Percentiles rank a stretch among this genome's conserved stretches.
Conservation (phyloP, 1,139 yeast species). For the Yamadazyma oceani region DNA sequence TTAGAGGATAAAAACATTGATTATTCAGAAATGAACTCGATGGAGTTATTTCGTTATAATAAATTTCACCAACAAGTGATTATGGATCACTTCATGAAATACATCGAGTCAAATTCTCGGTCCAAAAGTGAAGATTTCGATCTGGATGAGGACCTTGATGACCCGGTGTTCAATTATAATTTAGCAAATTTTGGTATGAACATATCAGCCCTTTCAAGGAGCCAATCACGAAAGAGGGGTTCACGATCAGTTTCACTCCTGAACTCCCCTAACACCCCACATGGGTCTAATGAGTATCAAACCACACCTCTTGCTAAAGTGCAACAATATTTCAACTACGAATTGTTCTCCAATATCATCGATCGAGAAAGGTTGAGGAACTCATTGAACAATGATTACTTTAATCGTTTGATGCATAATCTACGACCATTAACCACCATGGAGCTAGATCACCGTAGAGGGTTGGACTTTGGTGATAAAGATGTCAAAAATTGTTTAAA, state of each 20-base stretch:
- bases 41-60: too few relatives aligned
- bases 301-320: too few relatives aligned
- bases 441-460: constrained; percentile 7
- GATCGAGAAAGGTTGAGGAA: constrained; percentile 4
- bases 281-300: not conserved
- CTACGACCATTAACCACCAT: not conserved
- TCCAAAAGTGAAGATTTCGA: not conserved
- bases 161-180: constrained; percentile 6
- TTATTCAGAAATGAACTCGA: too few relatives aligned
- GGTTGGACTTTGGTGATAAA: constrained; percentile 12
- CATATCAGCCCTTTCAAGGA: not conserved
- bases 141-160: not conserved
- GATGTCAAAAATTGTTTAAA: constrained; percentile 11
- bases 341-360: constrained; percentile 7
- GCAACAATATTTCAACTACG: constrained; percentile 4
- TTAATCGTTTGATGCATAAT: constrained; percentile 4
- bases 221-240: not conserved
- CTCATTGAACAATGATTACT: constrained; percentile 8
- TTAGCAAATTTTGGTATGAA: constrained; percentile 3
- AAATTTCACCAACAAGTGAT: too few relatives aligned
- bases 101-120: too few relatives aligned
- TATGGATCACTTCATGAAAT: too few relatives aligned
- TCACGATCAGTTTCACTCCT: not conserved
- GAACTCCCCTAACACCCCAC: not conserved
- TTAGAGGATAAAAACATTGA: too few relatives aligned